Conservation (phyloP, 441 rosid species). For the Pelargonium fulgidum region DNA sequence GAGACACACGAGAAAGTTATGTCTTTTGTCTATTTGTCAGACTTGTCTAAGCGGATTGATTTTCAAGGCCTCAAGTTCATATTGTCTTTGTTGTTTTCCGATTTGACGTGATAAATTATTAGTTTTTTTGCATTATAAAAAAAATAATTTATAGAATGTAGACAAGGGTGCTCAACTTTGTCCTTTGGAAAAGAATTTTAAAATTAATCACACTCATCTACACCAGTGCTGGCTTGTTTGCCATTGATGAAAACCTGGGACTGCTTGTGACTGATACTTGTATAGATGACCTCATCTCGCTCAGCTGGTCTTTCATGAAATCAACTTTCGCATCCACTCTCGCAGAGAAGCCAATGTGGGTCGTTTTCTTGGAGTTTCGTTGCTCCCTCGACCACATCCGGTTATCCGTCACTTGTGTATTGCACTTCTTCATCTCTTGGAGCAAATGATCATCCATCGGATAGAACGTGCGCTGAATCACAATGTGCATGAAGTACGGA, state of each 20-base stretch:
- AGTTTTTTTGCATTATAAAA: too few relatives aligned
- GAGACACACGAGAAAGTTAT: too few relatives aligned
- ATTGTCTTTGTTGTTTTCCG: too few relatives aligned
- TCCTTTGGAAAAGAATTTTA: too few relatives aligned
- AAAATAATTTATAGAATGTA: too few relatives aligned
- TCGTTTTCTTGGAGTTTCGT: slow-evolving; percentile 34
- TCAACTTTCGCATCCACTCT: slow-evolving; percentile 55
- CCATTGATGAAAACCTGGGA: background rate
- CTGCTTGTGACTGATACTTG: slow-evolving; percentile 6
- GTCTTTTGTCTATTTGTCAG: too few relatives aligned
- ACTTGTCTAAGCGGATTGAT: too few relatives aligned
- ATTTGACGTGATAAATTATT: too few relatives aligned
- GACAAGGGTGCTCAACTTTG: too few relatives aligned
- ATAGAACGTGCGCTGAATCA: slow-evolving; percentile 33
- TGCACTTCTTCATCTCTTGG: slow-evolving; percentile 57
- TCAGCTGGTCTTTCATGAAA: slow-evolving; percentile 21
- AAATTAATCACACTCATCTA: too few relatives aligned
- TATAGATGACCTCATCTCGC: slow-evolving; percentile 16
- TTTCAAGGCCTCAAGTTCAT: too few relatives aligned
- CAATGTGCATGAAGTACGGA: slow-evolving; percentile 42
- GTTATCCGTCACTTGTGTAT: slow-evolving; percentile 39
- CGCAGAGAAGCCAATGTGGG: slow-evolving; percentile 54
- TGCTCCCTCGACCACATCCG: slow-evolving; percentile 52
- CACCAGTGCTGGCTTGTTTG: too few relatives aligned
- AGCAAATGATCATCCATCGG: slow-evolving; percentile 69